These are phyloP conservation scores for Colletotrichum sp. DNA, from an alignment of 2,329 filamentous ascomycete genomes.

Conservation along the genomic window DNA sequence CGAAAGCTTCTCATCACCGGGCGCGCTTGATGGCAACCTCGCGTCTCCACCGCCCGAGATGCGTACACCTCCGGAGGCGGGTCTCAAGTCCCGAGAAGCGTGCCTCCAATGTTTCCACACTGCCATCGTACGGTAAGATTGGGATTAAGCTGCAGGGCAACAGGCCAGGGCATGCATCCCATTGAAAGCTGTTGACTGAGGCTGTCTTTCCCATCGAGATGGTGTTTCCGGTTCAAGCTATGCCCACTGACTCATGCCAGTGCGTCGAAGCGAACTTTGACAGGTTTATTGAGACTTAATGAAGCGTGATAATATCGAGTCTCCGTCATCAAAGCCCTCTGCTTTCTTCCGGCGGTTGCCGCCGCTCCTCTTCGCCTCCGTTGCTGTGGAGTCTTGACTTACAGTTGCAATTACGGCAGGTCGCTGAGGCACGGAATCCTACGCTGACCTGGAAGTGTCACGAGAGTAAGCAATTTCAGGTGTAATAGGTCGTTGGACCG, in stretches of 20 bases:
- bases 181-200: not conserved
- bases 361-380: not conserved
- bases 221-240: not conserved
- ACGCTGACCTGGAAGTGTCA: conserved; percentile 1
- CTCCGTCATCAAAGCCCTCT: conserved; percentile 1
- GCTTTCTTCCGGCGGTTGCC: not conserved
- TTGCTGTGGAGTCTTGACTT: not conserved
- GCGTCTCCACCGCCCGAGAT: conserved; percentile 3
- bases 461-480: not conserved
- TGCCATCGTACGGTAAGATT: not conserved
- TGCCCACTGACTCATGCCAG: conserved; percentile 10
- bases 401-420: not conserved
- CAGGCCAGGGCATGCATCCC: not conserved
- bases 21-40: not conserved
- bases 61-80: not conserved
- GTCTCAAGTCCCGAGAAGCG: not conserved
- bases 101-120: not conserved
- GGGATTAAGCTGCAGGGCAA: conserved; percentile 7
- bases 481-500: not conserved
- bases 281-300: conserved; percentile 8
- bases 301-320: not conserved
- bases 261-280: not conserved
- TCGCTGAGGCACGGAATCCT: conserved; percentile 8
- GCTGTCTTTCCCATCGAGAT: not conserved
- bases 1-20: conserved; percentile 18